A percentile compares a stretch with the other conserved stretches of the same genome.
These are phyloP conservation scores for Alternaria ethzedia DNA, from an alignment of 2,329 filamentous ascomycete genomes.

Conservation along the genomic window DNA sequence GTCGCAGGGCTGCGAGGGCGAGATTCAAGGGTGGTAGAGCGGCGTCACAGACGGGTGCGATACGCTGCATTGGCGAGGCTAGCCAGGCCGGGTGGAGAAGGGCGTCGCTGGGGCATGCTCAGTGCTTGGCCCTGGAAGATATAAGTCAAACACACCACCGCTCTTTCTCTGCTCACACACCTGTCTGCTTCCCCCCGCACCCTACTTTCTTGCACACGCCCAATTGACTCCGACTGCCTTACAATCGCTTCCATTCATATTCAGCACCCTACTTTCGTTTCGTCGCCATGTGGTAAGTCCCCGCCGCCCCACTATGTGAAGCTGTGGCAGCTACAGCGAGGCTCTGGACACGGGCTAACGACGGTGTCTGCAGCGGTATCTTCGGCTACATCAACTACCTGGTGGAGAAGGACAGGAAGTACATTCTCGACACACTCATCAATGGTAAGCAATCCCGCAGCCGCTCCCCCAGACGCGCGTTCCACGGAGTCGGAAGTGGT, in stretches of 20 bases:
- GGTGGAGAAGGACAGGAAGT: conserved; percentile 97
- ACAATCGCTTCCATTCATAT: conserved; percentile 40
- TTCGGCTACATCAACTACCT: conserved; percentile 99
- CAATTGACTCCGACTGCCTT: conserved; percentile 21
- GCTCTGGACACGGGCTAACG: conserved; percentile 21
- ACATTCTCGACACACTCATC: conserved; percentile 92
- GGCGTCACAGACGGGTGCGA: conserved; percentile 35
- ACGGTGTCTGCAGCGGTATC: conserved; percentile 71
- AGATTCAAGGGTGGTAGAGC: conserved; percentile 30
- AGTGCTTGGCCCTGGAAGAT: conserved; percentile 37
- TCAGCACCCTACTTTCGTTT: conserved; percentile 32
- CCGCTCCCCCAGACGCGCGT: conserved; percentile 8
- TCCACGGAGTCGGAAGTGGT: neutral
- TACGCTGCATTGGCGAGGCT: conserved; percentile 31
- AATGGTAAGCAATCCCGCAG: conserved; percentile 71
- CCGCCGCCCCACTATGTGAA: conserved; percentile 27
- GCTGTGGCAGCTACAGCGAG: neutral
- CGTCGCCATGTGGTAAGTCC: conserved; percentile 49
- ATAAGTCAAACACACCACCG: conserved; percentile 48
- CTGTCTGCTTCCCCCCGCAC: conserved; percentile 15
- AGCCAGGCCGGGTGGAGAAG: conserved; percentile 37
- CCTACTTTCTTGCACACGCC: conserved; percentile 21
- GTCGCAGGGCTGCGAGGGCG: conserved; percentile 19
- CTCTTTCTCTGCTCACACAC: conserved; percentile 43
- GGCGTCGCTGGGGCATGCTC: conserved; percentile 35